Base-by-base conservation (phyloP, 768 basidiomycete species). In the Boletus fagicola region DNA sequence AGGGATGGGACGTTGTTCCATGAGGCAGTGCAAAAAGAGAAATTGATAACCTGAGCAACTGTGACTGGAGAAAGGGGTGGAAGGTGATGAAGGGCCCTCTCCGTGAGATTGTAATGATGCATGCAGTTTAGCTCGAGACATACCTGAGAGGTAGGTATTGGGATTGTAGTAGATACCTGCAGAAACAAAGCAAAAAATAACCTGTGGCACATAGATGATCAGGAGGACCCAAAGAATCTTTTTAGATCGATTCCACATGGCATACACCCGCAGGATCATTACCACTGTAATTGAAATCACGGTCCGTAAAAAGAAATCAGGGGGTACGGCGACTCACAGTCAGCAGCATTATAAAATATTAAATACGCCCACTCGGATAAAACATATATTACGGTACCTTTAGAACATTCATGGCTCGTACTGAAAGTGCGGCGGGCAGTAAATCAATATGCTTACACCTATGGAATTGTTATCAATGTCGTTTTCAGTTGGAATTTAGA, bases 261-360 rank as follows among this genome's bases (percentile, higher is more conserved):
- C 28, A 28, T 28, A 28, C 28, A 28, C 28, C 28, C 28, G 26
- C 45, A 49, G 15, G 13, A 35, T 33, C 48, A 49, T 49, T 2
- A 49, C 33, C 9, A 24, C 48, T 35, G 33, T 24, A 18, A 49
- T 24, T 10, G 5, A 24, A 49, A 31, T 33, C 9, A 24, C 15
- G 7, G 2, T 24, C 2, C 2, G 3, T 3, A 13, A 1, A 42
- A 20, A 6, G 1, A n/a, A 46, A n/a, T 35, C 5, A 2, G 4
- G 16, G 2, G 1, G 4, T 28, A 46, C n/a, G n/a, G 1, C 4
- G 9, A 38, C 55, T 54, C 33, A 49, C 59, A 8, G 46, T 61
- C 56, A 13, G 49, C 45, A 15, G 49, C 50, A 22, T 15, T n/a
- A 11, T 51, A 15, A n/a, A 61, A 59, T 9, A 59, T 20, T 3